These are phyloP conservation scores for Lathyrus tuberosus DNA, from an alignment of 306 rosid genomes.

Conservation along the genomic window DNA sequence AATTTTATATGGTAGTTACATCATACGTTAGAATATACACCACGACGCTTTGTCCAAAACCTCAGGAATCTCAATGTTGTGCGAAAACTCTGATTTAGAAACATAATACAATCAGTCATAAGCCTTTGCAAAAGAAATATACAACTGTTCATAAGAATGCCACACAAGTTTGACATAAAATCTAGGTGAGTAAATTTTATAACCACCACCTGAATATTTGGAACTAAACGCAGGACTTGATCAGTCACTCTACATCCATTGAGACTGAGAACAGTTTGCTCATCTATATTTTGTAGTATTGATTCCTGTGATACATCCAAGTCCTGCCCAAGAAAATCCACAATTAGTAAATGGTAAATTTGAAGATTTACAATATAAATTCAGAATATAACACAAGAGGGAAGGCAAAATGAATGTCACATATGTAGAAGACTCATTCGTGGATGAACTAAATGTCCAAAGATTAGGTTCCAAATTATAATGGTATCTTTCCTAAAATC, in stretches of 20 bases:
- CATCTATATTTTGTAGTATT: conserved; percentile 85
- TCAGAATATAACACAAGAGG: conserved; percentile 1
- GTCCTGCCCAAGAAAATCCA: conserved; percentile 62
- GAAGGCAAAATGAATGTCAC: conserved; percentile 1
- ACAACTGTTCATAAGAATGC: conserved; percentile 37
- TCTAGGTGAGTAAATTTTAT: neutral
- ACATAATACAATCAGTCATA: conserved; percentile 39
- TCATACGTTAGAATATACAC: conserved; percentile 95
- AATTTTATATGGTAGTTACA: conserved; percentile 1
- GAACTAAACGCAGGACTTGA: conserved; percentile 89
- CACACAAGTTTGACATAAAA: conserved; percentile 7
- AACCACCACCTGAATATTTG: conserved; percentile 82
- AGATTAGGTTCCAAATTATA: conserved; percentile 4
- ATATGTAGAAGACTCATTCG: neutral
- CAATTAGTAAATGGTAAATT: conserved; percentile 35
- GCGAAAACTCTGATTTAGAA: conserved; percentile 73
- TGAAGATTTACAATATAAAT: conserved; percentile 10
- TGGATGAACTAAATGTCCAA: conserved; percentile 21
- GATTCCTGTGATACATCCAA: conserved; percentile 89
- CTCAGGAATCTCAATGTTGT: conserved; percentile 95
- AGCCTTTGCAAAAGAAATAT: neutral
- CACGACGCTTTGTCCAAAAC: conserved; percentile 95
- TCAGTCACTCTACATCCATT: conserved; percentile 98
- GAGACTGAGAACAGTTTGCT: conserved; percentile 96
- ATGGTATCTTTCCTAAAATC: conserved; percentile 6